Base-by-base conservation (phyloP, 177 flowering plant genomes). In the Telopea speciosissima region DNA sequence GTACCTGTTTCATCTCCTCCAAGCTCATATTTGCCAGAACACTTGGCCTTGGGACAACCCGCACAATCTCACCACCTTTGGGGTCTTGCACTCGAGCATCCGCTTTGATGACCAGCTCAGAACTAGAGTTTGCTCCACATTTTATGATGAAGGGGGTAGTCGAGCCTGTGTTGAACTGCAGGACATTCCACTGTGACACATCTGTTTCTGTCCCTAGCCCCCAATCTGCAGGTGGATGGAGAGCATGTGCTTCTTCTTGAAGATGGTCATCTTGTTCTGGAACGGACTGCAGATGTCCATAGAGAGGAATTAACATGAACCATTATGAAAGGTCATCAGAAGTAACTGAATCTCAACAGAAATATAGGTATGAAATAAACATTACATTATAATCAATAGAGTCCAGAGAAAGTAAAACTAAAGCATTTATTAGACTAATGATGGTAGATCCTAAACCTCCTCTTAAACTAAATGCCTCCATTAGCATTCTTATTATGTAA, bases 81-180 rank as follows among this genome's bases (percentile, higher is more conserved):
- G 99, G 97, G 63, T 91, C 97, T 72, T 91, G 91, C 62, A 92
- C 91, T 1, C 80, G 80, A 19, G 94, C 89, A 70, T 95, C 97
- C 4, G 99, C 97, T 81, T 95, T 95, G 60, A 95, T 84, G 52
- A 95, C 97, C 49, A 94, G 83, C 79, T 94, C 99, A 1, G 93
- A 95, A 56, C 81, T 85, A 26, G 99, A 92, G 81, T 90, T 95
- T 60, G 97, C 93, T 24, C 99, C 99, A 72, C 99, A 95, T 78
- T 95, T 95, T 65, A 95, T 89, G 74, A 95, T 90, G 77, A 95
- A 95, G 10, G 99, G 97, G 24, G 84, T 82, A 25, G 93, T 84
- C 1, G 99, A 81, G 56, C 99, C 99, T 1, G 99, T 95, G 79
- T 95, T 95, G 72, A 95, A 95, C 78, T 95, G 99, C 70, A 95